Conservation (phyloP, 495 filamentous ascomycete genomes). For the Xylaria grammica region DNA sequence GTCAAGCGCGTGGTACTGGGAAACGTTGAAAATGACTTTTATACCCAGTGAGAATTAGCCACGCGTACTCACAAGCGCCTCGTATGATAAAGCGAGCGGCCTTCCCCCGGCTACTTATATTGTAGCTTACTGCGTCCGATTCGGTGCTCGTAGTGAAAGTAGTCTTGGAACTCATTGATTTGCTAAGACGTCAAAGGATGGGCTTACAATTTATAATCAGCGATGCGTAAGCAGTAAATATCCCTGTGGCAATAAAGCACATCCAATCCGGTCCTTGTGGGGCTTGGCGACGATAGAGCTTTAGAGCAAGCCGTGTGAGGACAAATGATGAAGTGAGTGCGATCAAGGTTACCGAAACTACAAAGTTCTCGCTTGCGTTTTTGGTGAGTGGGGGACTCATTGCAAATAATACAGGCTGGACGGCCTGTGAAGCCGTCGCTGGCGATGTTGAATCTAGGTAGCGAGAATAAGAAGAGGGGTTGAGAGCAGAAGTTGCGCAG, state of each 20-base stretch:
- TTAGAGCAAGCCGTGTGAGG: background rate
- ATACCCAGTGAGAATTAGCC: no score
- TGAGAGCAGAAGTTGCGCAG: background rate
- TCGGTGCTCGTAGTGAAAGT: no score
- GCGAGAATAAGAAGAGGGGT: background rate
- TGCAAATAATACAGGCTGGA: background rate
- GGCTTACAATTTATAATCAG: background rate
- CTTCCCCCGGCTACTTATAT: no score
- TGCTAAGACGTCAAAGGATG: no score
- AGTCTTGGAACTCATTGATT: no score
- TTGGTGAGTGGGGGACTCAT: conserved; percentile 1
- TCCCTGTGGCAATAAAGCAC: background rate
- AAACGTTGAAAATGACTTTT: conserved; percentile 15
- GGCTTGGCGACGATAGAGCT: background rate
- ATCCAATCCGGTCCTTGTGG: conserved; percentile 4
- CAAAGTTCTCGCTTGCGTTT: background rate
- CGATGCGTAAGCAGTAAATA: background rate
- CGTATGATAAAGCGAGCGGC: no score
- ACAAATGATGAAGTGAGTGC: background rate
- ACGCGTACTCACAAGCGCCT: no score
- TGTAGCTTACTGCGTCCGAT: no score
- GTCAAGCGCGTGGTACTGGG: conserved; percentile 2
- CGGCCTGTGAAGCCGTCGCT: background rate
- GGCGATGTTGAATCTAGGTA: background rate
- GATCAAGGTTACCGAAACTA: background rate